Conservation (phyloP, 164 flowering plant genomes). For the Vitis cinerea region DNA sequence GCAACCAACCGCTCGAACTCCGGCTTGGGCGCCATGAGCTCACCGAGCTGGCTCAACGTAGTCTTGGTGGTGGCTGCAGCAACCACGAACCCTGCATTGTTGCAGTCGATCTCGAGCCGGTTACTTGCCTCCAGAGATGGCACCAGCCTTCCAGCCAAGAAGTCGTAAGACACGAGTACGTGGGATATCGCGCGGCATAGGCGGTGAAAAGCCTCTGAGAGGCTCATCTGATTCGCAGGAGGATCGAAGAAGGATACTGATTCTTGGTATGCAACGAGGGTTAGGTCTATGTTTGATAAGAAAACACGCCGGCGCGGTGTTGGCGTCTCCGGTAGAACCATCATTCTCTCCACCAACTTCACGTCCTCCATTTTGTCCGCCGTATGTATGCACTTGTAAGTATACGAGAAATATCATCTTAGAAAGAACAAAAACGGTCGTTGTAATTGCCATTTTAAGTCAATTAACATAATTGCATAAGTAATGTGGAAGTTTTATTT, state of each 20-base stretch:
- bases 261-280: constrained; percentile 23
- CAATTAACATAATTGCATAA: too few relatives aligned
- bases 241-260: constrained; percentile 21
- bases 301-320: constrained; percentile 17
- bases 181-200: constrained; percentile 5
- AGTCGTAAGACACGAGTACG: constrained; percentile 24
- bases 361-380: constrained; percentile 4
- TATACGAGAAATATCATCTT: too few relatives aligned
- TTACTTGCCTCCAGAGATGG: background rate
- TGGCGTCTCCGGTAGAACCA: constrained; percentile 5
- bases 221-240: constrained; percentile 3
- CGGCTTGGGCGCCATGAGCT: constrained; percentile 21
- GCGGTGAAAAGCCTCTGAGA: constrained; percentile 9
- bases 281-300: constrained; percentile 29
- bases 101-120: too few relatives aligned
- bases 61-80: constrained; percentile 18
- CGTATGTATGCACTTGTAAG: too few relatives aligned
- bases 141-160: constrained; percentile 25
- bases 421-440: too few relatives aligned
- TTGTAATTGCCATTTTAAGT: too few relatives aligned
- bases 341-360: constrained; percentile 11
- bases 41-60: constrained; percentile 19
- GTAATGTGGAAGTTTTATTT: too few relatives aligned
- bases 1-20: constrained; percentile 18
- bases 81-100: constrained; percentile 12